phyloP scores from a whole-genome alignment of 352 stramenopile species.

The Blastocystis sp. region DNA sequence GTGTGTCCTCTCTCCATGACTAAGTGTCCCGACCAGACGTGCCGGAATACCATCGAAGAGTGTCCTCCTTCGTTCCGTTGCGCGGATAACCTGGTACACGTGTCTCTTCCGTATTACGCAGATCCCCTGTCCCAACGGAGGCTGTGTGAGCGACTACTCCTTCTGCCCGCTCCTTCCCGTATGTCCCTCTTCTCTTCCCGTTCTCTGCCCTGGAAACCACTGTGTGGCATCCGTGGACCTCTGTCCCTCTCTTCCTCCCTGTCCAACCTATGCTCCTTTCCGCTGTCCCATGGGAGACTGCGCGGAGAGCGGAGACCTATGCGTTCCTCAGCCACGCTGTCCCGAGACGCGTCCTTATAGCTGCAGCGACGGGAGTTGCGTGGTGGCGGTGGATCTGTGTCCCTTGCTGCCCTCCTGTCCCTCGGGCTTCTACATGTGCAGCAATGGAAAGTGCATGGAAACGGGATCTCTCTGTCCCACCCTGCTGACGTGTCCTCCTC shows the following conservation, averaged over 20 bases:
- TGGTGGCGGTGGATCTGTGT: background rate
- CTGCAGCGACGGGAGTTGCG: constrained; percentile 31
- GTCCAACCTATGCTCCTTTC: constrained; percentile 18
- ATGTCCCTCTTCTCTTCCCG: background rate
- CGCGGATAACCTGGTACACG: background rate
- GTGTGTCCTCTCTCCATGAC: background rate
- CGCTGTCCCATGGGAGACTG: constrained; percentile 43
- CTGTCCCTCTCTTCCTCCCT: background rate
- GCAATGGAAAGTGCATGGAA: background rate
- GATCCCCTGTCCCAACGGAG: constrained; percentile 34
- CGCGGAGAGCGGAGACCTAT: background rate
- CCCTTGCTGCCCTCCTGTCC: background rate
- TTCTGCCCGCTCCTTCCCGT: constrained; percentile 6
- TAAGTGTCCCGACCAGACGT: constrained; percentile 37
- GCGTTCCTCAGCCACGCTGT: background rate
- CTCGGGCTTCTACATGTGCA: background rate
- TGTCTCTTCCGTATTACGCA: background rate
- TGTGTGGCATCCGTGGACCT: background rate
- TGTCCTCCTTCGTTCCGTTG: background rate
- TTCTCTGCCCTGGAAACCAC: constrained; percentile 30
- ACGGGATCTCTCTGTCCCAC: background rate
- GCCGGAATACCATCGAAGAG: background rate
- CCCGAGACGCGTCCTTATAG: background rate
- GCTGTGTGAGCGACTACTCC: constrained; percentile 8
- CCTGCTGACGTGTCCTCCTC: background rate